Conservation (phyloP, 345 rosid genomes). For the Pistacia atlantica region DNA sequence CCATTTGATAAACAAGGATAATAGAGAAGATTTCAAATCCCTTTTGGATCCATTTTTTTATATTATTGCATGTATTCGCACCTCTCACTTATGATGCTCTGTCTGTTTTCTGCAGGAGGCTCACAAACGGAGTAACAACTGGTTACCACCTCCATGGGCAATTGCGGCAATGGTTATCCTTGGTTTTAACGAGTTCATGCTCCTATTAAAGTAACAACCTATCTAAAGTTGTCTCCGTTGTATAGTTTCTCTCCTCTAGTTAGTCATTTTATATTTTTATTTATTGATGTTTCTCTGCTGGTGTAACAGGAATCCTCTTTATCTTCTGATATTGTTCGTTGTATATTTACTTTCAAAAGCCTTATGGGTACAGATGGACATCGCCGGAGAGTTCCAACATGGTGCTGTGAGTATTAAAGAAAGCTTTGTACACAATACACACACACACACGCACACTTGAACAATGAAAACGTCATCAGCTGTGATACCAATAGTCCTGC, state of each 20-base stretch:
- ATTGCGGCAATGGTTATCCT: constrained; percentile 60
- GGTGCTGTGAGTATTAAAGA: constrained; percentile 59
- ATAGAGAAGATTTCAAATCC: neutral
- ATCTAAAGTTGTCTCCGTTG: neutral
- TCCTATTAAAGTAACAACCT: constrained; percentile 56
- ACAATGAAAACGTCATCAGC: neutral
- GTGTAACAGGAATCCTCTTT: constrained; percentile 77
- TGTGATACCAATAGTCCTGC: neutral
- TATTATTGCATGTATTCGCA: constrained; percentile 4
- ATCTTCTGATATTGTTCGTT: constrained; percentile 62
- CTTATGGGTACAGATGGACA: constrained; percentile 74
- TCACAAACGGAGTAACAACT: constrained; percentile 58
- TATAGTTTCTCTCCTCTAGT: neutral
- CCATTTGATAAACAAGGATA: neutral
- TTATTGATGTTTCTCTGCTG: constrained; percentile 22
- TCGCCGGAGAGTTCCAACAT: constrained; percentile 56
- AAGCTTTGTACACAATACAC: neutral
- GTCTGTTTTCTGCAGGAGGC: constrained; percentile 55
- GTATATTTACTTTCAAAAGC: constrained; percentile 62
- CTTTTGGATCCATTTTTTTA: neutral
- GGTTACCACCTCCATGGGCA: constrained; percentile 82
- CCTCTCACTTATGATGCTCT: constrained; percentile 6
- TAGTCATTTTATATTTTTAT: neutral
- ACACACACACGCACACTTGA: neutral
- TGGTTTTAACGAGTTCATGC: constrained; percentile 80